Evolutionary conservation across 2,329 filamentous ascomycete species (phyloP).

Genomic region (Didymella keratinophila): DNA sequence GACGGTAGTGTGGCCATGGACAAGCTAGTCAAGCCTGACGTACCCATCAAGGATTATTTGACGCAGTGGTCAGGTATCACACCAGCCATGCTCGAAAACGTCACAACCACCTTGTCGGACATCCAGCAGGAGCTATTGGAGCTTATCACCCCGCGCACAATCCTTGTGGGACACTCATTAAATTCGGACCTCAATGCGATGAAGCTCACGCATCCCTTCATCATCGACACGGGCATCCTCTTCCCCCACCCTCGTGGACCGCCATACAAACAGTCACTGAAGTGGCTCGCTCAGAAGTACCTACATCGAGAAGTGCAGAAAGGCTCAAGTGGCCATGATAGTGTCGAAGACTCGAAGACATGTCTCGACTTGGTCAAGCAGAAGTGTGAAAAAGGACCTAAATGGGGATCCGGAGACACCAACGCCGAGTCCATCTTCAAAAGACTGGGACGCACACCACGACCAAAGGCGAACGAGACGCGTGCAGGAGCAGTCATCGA

Average conservation of each 20-base stretch:
- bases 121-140: constrained; percentile 80
- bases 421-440: constrained; percentile 90
- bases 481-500: constrained; percentile 78
- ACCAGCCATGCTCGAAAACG: constrained; percentile 77
- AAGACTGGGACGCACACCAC: constrained; percentile 68
- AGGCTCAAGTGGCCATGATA: constrained; percentile 81
- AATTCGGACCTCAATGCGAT: constrained; percentile 86
- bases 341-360: constrained; percentile 88
- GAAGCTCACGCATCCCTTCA: constrained; percentile 86
- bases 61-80: constrained; percentile 93
- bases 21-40: constrained; percentile 87
- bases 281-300: constrained; percentile 87
- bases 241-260: constrained; percentile 91
- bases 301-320: constrained; percentile 88
- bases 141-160: constrained; percentile 74
- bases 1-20: constrained; percentile 83
- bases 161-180: constrained; percentile 81
- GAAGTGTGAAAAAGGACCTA: constrained; percentile 91
- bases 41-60: constrained; percentile 90
- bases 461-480: constrained; percentile 51
- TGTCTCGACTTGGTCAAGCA: constrained; percentile 93
- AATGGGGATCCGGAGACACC: constrained; percentile 82
- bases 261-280: constrained; percentile 88
- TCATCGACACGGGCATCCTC: constrained; percentile 89
- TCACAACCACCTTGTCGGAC: constrained; percentile 83